Base-by-base conservation (phyloP, 371 early-diverging fungal species). In the Mortierella polycephala region DNA sequence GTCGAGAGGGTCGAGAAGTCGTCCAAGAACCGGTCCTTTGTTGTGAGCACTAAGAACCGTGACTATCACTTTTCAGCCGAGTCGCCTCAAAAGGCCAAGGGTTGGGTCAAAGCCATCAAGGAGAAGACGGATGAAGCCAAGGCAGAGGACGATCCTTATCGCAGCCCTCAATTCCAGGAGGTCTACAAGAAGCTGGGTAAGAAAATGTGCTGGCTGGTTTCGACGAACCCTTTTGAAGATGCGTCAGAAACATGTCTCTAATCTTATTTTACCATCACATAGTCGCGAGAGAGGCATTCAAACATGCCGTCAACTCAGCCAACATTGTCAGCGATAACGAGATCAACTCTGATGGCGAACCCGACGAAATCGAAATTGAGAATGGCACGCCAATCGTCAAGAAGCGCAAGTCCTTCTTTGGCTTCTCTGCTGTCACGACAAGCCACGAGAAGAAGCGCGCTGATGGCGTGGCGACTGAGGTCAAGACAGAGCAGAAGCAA, bases 331-430 rank as follows among this genome's bases (percentile, higher is more conserved):
- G 69, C 10, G 77, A 77, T 40, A 69, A 69, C 53, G 80, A 79
- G 46, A 69, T 69, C 70, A 69, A 69, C 57, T 79, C 80, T 8
- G 80, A 79, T 51, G 80, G 80, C 18, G 80, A 79, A 18, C 80
- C 80, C 44, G 80, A 79, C n/a, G 80, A 79, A 14, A 79, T 79
- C 40, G 80, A 79, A 44, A 65, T 79, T 44, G 69, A 79, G 57
- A 69, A 65, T 23, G 80, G 80, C 11, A 73, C 68, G 7, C 73
- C 80, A 12, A 55, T 79, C 23, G 69, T 79, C 67, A 79, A 79
- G 80, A 79, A 79, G 63, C 82, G 82, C 71, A 79, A 79, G 63
- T 79, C 82, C 37, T 82, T 74, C 82, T 79, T 82, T 60, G 69
- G 71, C 13, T 74, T 79, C 59, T 74, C 75, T 5, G 82, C 71